Conservation (phyloP, 352 stramenopile genomes). For the Phytophthora sojae region DNA sequence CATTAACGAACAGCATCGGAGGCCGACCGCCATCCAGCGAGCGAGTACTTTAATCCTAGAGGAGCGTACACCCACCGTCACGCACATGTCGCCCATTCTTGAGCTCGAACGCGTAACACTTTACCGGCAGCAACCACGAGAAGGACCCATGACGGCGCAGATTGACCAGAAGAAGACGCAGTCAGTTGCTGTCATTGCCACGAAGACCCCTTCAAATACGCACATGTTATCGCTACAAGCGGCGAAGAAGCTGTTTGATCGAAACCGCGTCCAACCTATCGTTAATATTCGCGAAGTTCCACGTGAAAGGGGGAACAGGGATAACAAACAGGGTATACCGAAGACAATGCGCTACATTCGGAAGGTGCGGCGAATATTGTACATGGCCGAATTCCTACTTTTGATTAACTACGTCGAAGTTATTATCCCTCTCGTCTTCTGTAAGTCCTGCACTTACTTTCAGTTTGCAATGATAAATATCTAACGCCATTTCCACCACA, state of each 20-base stretch:
- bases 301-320: background rate
- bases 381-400: slow-evolving; percentile 25
- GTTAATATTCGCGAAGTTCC: background rate
- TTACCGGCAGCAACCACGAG: background rate
- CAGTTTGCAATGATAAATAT: background rate
- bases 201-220: background rate
- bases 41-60: background rate
- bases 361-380: slow-evolving; percentile 14
- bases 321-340: background rate
- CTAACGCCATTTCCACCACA: background rate
- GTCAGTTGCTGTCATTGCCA: background rate
- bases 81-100: background rate
- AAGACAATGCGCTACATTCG: background rate
- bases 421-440: slow-evolving; percentile 28
- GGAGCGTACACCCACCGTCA: background rate
- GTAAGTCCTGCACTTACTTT: slow-evolving; percentile 7
- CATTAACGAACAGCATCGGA: background rate
- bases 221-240: background rate
- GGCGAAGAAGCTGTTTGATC: background rate
- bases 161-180: background rate
- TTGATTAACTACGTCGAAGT: slow-evolving; percentile 34
- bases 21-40: background rate
- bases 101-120: background rate
- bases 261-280: slow-evolving; percentile 5
- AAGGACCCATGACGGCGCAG: background rate